phyloP scores from a whole-genome alignment of 176 grass and related monocot species.

The Aegilops umbellulata region DNA sequence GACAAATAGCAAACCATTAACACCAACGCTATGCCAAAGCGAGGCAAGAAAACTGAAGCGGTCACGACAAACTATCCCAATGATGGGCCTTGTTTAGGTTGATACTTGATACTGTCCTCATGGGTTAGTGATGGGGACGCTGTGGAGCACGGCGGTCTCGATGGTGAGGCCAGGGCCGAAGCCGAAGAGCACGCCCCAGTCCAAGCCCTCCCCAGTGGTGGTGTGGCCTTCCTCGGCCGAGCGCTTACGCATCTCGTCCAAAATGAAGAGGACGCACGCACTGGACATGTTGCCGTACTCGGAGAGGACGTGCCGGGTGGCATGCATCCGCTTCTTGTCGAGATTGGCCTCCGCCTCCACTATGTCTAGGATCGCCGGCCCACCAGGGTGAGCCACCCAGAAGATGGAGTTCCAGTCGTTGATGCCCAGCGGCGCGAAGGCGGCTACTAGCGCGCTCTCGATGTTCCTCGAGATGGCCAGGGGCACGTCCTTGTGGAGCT shows the following conservation, averaged over 20 bases:
- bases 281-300: constrained; percentile 40
- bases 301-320: constrained; percentile 57
- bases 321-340: constrained; percentile 54
- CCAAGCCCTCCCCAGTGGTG: too few species aligned
- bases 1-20: too few species aligned
- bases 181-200: too few species aligned
- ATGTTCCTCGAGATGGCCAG: constrained; percentile 83
- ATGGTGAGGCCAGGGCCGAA: constrained; percentile 86
- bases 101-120: too few species aligned
- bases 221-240: constrained; percentile 49
- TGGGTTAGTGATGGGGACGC: constrained; percentile 33
- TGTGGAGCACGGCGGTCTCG: constrained; percentile 77
- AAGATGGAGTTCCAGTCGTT: too few species aligned
- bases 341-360: constrained; percentile 50
- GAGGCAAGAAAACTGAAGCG: too few species aligned
- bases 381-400: too few species aligned
- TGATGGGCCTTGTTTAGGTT: too few species aligned
- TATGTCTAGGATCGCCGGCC: too few species aligned
- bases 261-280: constrained; percentile 74
- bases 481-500: constrained; percentile 83
- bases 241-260: constrained; percentile 74
- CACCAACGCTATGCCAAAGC: too few species aligned
- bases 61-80: too few species aligned
- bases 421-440: constrained; percentile 64
- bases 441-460: constrained; percentile 49